Percentiles rank a stretch among this genome's conserved stretches.
These are phyloP conservation scores for Pulveroboletus sp. DNA, from an alignment of 768 basidiomycete species.

Conservation along the genomic window DNA sequence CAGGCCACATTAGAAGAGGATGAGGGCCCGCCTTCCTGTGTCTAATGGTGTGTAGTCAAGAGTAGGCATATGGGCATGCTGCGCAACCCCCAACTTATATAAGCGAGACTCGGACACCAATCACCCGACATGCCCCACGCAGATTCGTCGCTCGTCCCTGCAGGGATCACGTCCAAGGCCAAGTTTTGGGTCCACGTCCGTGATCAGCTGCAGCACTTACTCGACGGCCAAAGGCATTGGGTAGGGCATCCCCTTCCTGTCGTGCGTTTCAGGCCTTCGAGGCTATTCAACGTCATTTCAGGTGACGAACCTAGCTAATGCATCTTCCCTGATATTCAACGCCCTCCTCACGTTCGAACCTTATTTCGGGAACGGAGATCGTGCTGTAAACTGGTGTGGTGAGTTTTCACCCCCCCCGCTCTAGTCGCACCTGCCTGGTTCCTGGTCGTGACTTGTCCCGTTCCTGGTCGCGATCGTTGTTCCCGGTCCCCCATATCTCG, in stretches of 20 bases:
- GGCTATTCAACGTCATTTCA: constrained; percentile 23
- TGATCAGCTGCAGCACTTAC: constrained; percentile 53
- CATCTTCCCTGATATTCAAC: constrained; percentile 76
- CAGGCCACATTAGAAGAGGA: constrained; percentile 21
- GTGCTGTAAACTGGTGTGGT: constrained; percentile 94
- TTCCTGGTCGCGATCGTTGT: not conserved
- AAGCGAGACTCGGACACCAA: constrained; percentile 1
- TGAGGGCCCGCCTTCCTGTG: constrained; percentile 1
- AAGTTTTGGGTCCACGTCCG: constrained; percentile 80
- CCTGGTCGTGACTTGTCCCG: not conserved
- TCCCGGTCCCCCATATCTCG: too few species aligned
- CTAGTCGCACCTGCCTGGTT: not conserved
- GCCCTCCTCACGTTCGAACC: constrained; percentile 63
- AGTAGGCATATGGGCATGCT: not conserved
- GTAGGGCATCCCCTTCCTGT: constrained; percentile 33
- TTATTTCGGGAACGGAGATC: constrained; percentile 55
- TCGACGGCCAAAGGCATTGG: constrained; percentile 74
- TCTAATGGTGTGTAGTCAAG: not conserved
- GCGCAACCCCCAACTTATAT: constrained; percentile 5
- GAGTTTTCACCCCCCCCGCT: constrained; percentile 27
- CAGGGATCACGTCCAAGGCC: constrained; percentile 60
- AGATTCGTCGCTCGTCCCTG: constrained; percentile 70
- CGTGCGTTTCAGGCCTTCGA: not conserved
- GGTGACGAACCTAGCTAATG: constrained; percentile 86
- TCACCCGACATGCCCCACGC: constrained; percentile 72